Percentiles rank a stretch among this genome's conserved stretches.
Evolutionary conservation across 2,329 filamentous ascomycete species (phyloP).

Genomic region (Annulohypoxylon truncatum): DNA sequence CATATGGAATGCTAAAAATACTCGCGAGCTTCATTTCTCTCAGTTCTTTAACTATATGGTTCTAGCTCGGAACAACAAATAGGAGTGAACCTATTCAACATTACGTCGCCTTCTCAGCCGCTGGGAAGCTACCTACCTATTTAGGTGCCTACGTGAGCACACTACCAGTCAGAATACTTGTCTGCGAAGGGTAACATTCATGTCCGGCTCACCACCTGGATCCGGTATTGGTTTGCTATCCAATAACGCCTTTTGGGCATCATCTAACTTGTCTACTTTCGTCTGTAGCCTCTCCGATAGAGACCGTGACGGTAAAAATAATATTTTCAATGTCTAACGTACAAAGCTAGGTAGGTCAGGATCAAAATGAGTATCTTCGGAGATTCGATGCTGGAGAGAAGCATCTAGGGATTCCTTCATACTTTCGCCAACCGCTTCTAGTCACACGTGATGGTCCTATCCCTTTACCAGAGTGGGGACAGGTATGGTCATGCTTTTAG

Average conservation of each 20-base stretch:
- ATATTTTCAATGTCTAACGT: conserved; percentile 34
- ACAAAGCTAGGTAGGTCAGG: neutral
- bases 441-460: neutral
- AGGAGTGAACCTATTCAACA: neutral
- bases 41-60: conserved; percentile 19
- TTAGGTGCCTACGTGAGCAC: neutral
- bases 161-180: neutral
- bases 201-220: conserved; percentile 8
- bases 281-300: conserved; percentile 14
- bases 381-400: neutral
- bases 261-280: conserved; percentile 16
- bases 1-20: conserved; percentile 17
- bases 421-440: neutral
- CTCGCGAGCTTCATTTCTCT: conserved; percentile 21
- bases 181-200: neutral
- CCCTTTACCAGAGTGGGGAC: neutral
- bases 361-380: conserved; percentile 12
- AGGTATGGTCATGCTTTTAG: no score
- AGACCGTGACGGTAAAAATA: conserved; percentile 57
- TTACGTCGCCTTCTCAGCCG: conserved; percentile 17
- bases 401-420: neutral
- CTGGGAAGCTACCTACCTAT: conserved; percentile 6
- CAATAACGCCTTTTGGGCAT: neutral
- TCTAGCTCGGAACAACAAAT: conserved; percentile 19
- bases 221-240: neutral